Base-by-base conservation (phyloP, 176 grass and related monocot species). In the Ensete ventricosum region DNA sequence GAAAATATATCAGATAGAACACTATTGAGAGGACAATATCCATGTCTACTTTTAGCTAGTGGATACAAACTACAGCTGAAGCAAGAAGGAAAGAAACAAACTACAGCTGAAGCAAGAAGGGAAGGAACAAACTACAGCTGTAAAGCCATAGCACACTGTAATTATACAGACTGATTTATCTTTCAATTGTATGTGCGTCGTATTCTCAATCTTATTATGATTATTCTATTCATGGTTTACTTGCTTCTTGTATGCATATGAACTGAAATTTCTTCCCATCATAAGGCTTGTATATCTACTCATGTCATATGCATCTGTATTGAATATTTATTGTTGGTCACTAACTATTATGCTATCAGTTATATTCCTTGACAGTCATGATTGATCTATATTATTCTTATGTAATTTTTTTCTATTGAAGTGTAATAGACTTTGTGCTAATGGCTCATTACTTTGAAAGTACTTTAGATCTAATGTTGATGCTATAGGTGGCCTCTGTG, bases 401-500 rank as follows among this genome's bases (percentile, higher is more conserved):
- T 70, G 27, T 12, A n/a, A 55, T 14, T 43, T 26, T 74, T 7
- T 26, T 26, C 9, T 74, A 7, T 43, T 43, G 34, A 43, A 43
- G 34, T 6, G 34, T 43, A 43, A 4, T 43, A 43, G 34, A 43
- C 34, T 43, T 43, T 43, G 5, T 53, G 8, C 16, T 53, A 12
- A 10, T 27, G 11, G 9, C 9, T 59, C 24, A 60, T 34, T 24
- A 54, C 25, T 76, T 71, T 81, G 64, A 70, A 77, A 57, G 11
- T 50, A 16, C 43, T 52, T 51, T 14, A 2, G 22, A 20, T 70
- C 64, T 85, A 67, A 72, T 82, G 11, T 67, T 78, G 79, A 72
- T 52, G 52, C 66, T 62, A 43, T 78, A 94, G 95, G 95, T 99
- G 80, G 95, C 95, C 71, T 99, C 90, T 87, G 84, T 89, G 65